Evolutionary conservation across 768 basidiomycete species (phyloP), one percentile per base, ranked within the genome.

Genomic region (Mycena floridula): DNA sequence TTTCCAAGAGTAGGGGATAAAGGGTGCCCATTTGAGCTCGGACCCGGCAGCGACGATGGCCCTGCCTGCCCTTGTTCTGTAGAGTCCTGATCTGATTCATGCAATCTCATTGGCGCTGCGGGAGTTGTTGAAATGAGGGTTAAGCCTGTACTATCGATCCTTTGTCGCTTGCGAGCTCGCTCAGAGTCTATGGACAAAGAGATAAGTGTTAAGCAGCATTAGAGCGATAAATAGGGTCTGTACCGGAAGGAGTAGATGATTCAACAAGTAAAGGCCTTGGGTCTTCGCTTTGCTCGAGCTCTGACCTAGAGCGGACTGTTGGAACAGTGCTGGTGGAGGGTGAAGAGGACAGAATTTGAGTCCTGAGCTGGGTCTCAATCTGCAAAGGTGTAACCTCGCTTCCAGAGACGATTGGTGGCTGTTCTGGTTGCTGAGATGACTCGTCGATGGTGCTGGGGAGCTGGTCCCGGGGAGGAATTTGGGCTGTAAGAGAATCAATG

Each of bases 121-220:
- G 61, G 45, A 45, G 58, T 54, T 54, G 51, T 50, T 49, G 61
- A 51, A 49, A 56, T 48, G 55, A 56, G 50, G 43, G 38, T 3
- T 39, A 22, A 24, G 57, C 48, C 55, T 59, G 57, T 51, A 46
- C 60, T 70, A 56, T 73, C 70, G 57, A 75, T 68, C 64, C 84
- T 75, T 70, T 82, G 82, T 72, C 84, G 74, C 72, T 86, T 86
- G 65, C 74, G 74, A 53, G 79, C 78, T 62, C 81, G 64, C 63
- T 79, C 79, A 64, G 68, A 50, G 59, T 74, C 72, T 74, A 61
- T n/a, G 45, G 26, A 43, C 36, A 15, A 49, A 6, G 24, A 46
- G 51, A 36, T 36, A 38, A 38, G 9, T 38, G 22, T 24, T 37
- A 20, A 38, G 25, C 38, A 42, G 26, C 20, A 42, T 35, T 26